Conservation (phyloP, 2,329 filamentous ascomycete genomes). For the Bipolaris sorokiniana region DNA sequence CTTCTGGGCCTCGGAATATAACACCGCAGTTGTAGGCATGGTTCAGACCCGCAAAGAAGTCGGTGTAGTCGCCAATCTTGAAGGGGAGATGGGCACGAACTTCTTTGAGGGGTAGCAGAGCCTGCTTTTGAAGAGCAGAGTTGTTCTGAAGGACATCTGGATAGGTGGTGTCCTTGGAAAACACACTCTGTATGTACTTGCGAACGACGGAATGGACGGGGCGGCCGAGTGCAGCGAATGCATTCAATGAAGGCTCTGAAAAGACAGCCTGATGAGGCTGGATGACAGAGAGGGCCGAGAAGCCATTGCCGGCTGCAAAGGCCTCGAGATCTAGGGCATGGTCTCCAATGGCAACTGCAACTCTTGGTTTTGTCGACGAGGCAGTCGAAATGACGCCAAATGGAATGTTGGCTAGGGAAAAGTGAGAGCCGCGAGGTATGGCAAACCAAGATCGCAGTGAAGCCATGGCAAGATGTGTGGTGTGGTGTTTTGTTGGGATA, state of each 20-base stretch:
- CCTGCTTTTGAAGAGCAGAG: conserved; percentile 60
- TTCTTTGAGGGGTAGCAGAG: conserved; percentile 64
- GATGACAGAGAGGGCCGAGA: conserved; percentile 63
- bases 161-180: conserved; percentile 64
- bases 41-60: conserved; percentile 82
- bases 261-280: conserved; percentile 67
- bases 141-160: conserved; percentile 70
- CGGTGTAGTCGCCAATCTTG: conserved; percentile 81
- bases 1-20: conserved; percentile 73
- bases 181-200: conserved; percentile 70
- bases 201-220: conserved; percentile 72
- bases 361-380: conserved; percentile 62
- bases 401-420: conserved; percentile 80
- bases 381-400: conserved; percentile 79
- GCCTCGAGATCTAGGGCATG: conserved; percentile 72
- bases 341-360: conserved; percentile 75
- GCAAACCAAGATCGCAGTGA: conserved; percentile 61
- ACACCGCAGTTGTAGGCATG: conserved; percentile 76
- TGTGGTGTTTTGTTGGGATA: neutral
- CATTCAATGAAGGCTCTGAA: conserved; percentile 69
- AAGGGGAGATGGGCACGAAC: conserved; percentile 75
- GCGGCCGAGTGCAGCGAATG: conserved; percentile 74
- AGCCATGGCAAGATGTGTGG: conserved; percentile 34
- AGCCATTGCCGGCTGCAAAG: conserved; percentile 66
- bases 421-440: conserved; percentile 67